Evolutionary conservation across 1,284 basidiomycete species (phyloP).

Genomic region (Trichosporon ovoides): DNA sequence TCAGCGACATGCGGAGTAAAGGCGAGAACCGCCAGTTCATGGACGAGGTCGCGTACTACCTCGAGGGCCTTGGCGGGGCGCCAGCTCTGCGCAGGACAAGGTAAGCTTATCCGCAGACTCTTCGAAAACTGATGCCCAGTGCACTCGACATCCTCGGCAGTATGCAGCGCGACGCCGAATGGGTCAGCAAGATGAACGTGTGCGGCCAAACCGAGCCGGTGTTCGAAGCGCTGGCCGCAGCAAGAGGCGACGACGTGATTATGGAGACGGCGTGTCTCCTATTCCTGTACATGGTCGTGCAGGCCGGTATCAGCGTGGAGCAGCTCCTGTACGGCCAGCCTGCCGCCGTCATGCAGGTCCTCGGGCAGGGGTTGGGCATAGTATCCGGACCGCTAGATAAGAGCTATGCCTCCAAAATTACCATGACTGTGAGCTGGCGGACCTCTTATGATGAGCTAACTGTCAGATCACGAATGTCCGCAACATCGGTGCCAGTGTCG

Average conservation of each 20-base stretch:
- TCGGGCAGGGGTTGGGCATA: conserved; percentile 9
- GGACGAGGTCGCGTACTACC: conserved; percentile 41
- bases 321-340: conserved; percentile 19
- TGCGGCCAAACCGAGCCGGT: conserved; percentile 41
- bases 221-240: conserved; percentile 25
- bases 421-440: conserved; percentile 14
- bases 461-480: conserved; percentile 21
- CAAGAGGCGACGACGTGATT: conserved; percentile 25
- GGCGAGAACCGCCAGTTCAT: conserved; percentile 45
- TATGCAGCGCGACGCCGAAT: conserved; percentile 31
- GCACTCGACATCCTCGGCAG: conserved; percentile 38
- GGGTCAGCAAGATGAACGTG: conserved; percentile 36
- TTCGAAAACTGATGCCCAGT: conserved; percentile 19
- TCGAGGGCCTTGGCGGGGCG: conserved; percentile 33
- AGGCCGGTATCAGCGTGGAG: conserved; percentile 19
- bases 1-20: conserved; percentile 44
- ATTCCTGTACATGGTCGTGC: conserved; percentile 24
- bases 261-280: conserved; percentile 31
- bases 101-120: conserved; percentile 22
- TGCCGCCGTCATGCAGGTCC: conserved; percentile 9
- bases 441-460: background rate
- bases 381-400: conserved; percentile 25
- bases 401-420: conserved; percentile 17
- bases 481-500: conserved; percentile 8
- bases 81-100: conserved; percentile 28